Base-by-base conservation (phyloP, 1,284 basidiomycete genomes). In the Thelephora terrestris region DNA sequence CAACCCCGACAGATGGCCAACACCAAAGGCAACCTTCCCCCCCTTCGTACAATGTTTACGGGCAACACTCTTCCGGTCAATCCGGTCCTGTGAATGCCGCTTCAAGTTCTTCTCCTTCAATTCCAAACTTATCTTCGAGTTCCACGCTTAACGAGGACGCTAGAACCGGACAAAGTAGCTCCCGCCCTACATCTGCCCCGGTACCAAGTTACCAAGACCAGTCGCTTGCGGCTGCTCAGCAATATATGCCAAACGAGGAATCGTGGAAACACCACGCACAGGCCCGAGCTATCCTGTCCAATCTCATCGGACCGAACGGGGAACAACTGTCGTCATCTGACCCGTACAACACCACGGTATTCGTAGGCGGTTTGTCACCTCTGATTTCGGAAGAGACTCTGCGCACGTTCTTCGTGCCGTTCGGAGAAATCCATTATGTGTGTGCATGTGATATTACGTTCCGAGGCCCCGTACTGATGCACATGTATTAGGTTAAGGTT, bases 391-490 rank as follows among this genome's bases (percentile, higher is more conserved):
- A 93, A 63, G 91, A 92, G 46, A 91, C 89, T 2, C 66, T 94
- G 56, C 73, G 85, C 61, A 89, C 85, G 2, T 91, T 93, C 66
- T 94, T 94, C 64, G 76, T 79, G 21, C 89, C 89, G 17, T 94
- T 93, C 60, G 91, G 91, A 43, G 88, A 91, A 54, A 93, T 94
- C 50, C 89, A 92, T 58, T 94, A 94, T 61, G 91, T 89, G 18
- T 45, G 56, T 58, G 46, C 17, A 14, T 51, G 32, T n/a, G 48
- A 45, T 36, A 9, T 46, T 47, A 14, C 14, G 40, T 43, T 43
- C 9, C 16, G 34, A 43, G 44, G 25, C n/a, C 24, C 55, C 43
- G 50, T 47, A 49, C 49, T 54, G 25, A 47, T 46, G 37, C 34
- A 40, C 42, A 3, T 20, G 14, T 49, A 52, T 27, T 55, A 90